Percentiles rank a stretch among this genome's conserved stretches.
phyloP scores from a whole-genome alignment of 192 early-diverging fungal species.

The Coemansia sp. region DNA sequence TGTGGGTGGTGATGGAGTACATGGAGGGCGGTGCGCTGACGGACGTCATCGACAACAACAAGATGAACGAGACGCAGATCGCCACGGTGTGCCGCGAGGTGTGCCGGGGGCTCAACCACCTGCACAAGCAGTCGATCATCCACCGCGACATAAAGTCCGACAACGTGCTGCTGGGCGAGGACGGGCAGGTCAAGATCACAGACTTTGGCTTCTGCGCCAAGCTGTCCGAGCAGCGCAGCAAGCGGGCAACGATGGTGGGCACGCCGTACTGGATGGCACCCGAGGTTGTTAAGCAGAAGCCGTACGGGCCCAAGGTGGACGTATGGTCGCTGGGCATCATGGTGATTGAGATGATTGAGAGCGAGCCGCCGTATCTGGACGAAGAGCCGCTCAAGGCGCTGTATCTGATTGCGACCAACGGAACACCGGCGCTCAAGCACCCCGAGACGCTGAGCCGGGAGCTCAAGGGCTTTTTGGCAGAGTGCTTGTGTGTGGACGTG shows the following conservation, averaged over 20 bases:
- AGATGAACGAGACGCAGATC: slow-evolving; percentile 90
- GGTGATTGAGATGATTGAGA: slow-evolving; percentile 97
- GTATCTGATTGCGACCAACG: slow-evolving; percentile 94
- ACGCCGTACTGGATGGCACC: slow-evolving; percentile 91
- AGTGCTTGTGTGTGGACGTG: slow-evolving; percentile 82
- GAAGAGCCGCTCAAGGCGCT: slow-evolving; percentile 95
- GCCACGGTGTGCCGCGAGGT: slow-evolving; percentile 87
- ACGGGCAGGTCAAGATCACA: slow-evolving; percentile 83
- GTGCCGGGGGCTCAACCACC: slow-evolving; percentile 72
- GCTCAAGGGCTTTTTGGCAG: slow-evolving; percentile 84
- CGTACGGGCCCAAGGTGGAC: slow-evolving; percentile 76
- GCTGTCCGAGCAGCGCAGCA: slow-evolving; percentile 76
- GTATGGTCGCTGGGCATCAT: slow-evolving; percentile 95
- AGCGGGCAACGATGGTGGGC: slow-evolving; percentile 84
- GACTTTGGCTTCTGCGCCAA: slow-evolving; percentile 97
- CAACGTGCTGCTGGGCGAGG: slow-evolving; percentile 78
- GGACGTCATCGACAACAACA: slow-evolving; percentile 94
- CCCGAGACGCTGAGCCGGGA: slow-evolving; percentile 75
- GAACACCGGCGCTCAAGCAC: slow-evolving; percentile 86
- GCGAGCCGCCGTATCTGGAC: slow-evolving; percentile 92
- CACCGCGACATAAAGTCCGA: slow-evolving; percentile 91
- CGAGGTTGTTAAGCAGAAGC: slow-evolving; percentile 79
- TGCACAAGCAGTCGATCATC: slow-evolving; percentile 81
- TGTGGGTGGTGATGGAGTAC: slow-evolving; percentile 99
- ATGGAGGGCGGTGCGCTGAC: slow-evolving; percentile 99